Evolutionary conservation across 345 rosid species (phyloP), one percentile per base, ranked within the genome.

Genomic region (Microthlaspi erraticum): DNA sequence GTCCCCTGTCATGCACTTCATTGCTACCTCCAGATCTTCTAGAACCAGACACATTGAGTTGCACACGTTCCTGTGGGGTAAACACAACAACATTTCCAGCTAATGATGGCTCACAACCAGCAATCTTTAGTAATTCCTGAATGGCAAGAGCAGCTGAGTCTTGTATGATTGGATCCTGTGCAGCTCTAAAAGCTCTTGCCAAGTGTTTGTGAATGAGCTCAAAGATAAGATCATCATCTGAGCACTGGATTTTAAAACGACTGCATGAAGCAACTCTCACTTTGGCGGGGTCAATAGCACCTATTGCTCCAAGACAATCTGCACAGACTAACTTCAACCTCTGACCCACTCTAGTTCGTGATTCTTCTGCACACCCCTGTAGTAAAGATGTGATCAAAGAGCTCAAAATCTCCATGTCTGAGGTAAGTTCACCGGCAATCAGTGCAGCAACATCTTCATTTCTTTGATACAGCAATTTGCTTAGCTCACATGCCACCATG

Each of bases 261-360:
- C 80, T 84, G 74, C 86, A 86, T 58, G 97, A 77, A 71, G 79
- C 73, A 39, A 77, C 88, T 77, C 79, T 87, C 66, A 93, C 85
- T 81, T 93, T 93, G 70, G 98, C 97, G 73, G 98, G 98, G 77
- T 93, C 98, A 79, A 93, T 88, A 14, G 98, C 97, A 81, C 98
- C 98, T 41, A 93, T 70, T 63, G 96, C 91, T 70, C 98, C 97
- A 51, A 93, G 85, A 84, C 98, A 91, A 81, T 89, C 92, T 42
- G 92, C 98, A 78, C 94, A 93, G 43, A 89, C 89, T 78, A 89
- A 75, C 81, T 93, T 93, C 73, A 93, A 83, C 80, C 86, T 79
- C 81, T 93, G 94, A 53, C 98, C 98, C 66, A 93, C 96, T 10
- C 69, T 43, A 49, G 97, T 91, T 77, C 98, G 87, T 37, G 98